Evolutionary conservation across 192 early-diverging fungal genomes (phyloP), one percentile per base, ranked within the genome.

Genomic region (Coemansia sp.): DNA sequence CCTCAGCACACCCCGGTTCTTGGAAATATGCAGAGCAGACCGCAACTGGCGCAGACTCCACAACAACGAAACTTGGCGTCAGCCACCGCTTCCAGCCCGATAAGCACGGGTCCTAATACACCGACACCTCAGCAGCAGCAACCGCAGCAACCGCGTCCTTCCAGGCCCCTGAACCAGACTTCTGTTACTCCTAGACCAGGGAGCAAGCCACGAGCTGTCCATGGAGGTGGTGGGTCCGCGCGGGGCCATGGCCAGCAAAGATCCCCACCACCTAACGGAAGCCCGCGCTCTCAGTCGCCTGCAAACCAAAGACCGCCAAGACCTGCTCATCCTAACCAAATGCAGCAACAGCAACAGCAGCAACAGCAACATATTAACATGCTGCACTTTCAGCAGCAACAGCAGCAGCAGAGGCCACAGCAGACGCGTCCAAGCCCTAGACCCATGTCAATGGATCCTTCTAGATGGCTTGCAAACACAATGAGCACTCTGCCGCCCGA

Each of bases 401-500:
- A 71, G 12, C 66, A 61, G 17, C 60, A 61, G 32, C 63, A 50
- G 10, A 52, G 68, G 16, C 77, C 77, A 6, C 58, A 52, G 7
- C 56, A 57, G 56, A 42, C 48, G 40, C 59, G 59, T 0, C 59
- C 59, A 5, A 8, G 32, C 11, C 42, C 29, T n/a, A 34, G 67
- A 16, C 73, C 73, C 1, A 57, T 60, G 33, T 11, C 57, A 6
- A 71, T 56, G 50, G 79, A 76, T 31, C 72, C 70, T 22, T 76
- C 79, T n/a, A 61, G 34, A 29, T 81, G 73, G 79, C 69, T 81
- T 18, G 63, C 73, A 1, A 64, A 56, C 0, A 76, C 69, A 6
- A 81, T 81, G 79, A 60, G 73, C 20, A 66, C 61, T 32, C 54
- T 81, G 56, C 73, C 79, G 20, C n/a, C 73, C 1, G 79, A 69